Base-by-base conservation (phyloP, 2,329 filamentous ascomycete genomes). In the Ophiostoma sp. region DNA sequence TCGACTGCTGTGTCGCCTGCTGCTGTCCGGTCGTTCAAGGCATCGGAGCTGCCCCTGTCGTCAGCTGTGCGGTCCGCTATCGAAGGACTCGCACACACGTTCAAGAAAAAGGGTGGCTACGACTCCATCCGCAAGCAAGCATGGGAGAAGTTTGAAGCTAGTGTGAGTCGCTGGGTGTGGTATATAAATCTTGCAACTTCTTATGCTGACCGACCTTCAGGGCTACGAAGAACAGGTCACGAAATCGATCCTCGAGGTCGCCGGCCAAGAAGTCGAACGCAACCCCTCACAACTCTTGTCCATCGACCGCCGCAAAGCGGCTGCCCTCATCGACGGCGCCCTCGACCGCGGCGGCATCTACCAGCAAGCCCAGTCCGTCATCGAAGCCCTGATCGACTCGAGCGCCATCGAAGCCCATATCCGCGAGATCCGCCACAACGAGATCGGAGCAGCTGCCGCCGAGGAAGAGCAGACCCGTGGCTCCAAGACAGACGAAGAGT, bases 21-120 rank as follows among this genome's bases (percentile, higher is more conserved):
- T 0, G 15, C 39, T 5, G 33, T 71, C 1, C 28, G 74, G 31
- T 69, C 75, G 17, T 89, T 91, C 80, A 93, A 93, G 80, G 88
- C 92, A 2, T 91, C 91, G 0, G 93, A 95, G 77, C 85, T 95
- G 22, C 93, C 93, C 1, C 83, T 95, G 25, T 88, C 92, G 5
- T 91, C 91, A 2, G 87, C 89, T n/a, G 93, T 93, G 70, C 87
- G 92, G 76, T 87, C 88, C 1, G 90, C 91, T 1, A 93, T 95
- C 73, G 92, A 95, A 77, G 88, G 87, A 19, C 87, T 95, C 28
- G 88, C 92, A n/a, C 91, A 93, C 79, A 91, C 88, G 12, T 95
- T 95, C 84, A 95, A 95, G 82, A 95, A 95, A 83, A 94, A 93
- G 81, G 93, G 93, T 75, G 92, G 92, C 73, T 96, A 95, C 79